Base-by-base conservation (phyloP, 2,329 filamentous ascomycete genomes). In the Aspergillus candidus region DNA sequence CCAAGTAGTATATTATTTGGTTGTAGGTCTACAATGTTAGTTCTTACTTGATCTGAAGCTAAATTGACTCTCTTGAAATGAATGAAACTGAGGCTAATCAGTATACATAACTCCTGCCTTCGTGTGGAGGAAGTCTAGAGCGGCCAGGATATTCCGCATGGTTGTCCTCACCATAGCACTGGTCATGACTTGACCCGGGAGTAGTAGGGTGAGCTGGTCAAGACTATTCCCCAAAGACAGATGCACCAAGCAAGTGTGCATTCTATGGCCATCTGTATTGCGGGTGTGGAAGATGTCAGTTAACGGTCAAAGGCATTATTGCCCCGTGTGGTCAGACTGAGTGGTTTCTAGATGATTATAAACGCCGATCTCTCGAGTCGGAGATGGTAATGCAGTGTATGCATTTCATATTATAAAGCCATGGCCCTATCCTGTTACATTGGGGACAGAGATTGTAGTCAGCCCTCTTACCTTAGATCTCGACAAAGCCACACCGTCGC, bases 1-100 rank as follows among this genome's bases (percentile, higher is more conserved):
- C 43, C 49, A 1, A 64, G 34, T 29, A 68, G 52, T 17, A 68
- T 49, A 14, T 68, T 67, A 29, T 53, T 56, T 5, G 55, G 53
- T 40, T 62, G 57, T 7, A 66, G 47, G 47, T 66, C 60, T 66
- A 31, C 15, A 11, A 14, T 12, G 44, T 35, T 3, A 18, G 40
- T 27, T 22, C 36, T 10, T 37, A n/a, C 4, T 18, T 13, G 3
- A 6, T 14, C 12, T 6, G 29, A 27, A n/a, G 11, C 3, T 15
- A 11, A 8, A 8, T 11, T 27, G 11, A 35, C 36, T 4, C 15
- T 14, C 7, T 14, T 30, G 11, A 12, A 38, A 27, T 14, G 22
- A 38, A 27, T 14, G 22, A 10, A 15, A 38, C 3, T 4, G 4
- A 39, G 32, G 40, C 40, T 13, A 29, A 59, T 54, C 59, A n/a